These are phyloP conservation scores for Zasmidium angulare DNA, from an alignment of 2,329 filamentous ascomycete species.

Conservation along the genomic window DNA sequence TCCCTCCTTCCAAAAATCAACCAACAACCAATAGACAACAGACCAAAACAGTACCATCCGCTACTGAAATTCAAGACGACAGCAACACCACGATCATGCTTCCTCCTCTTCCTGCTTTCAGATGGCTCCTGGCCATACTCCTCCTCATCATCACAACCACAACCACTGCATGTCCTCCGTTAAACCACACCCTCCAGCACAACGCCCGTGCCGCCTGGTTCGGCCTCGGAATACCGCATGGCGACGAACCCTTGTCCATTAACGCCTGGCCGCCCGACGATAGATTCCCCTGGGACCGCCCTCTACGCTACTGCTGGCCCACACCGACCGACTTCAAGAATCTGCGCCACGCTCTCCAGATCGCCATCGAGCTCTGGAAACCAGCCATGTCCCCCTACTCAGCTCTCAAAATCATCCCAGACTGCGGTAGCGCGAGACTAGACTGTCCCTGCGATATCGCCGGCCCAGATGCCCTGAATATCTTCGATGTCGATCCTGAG, in stretches of 20 bases:
- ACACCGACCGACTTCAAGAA: background rate
- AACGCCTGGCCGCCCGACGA: background rate
- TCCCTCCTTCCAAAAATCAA: no score
- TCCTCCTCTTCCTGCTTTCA: background rate
- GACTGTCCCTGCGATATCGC: background rate
- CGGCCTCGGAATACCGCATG: background rate
- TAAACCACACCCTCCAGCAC: background rate
- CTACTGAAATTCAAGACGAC: no score
- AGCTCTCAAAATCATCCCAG: background rate
- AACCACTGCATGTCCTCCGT: background rate
- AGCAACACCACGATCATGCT: background rate
- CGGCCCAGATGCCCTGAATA: background rate
- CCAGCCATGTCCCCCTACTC: background rate
- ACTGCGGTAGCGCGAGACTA: background rate
- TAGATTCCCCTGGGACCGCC: background rate
- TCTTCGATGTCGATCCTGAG: background rate
- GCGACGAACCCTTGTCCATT: background rate
- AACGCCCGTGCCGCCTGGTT: background rate
- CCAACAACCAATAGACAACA: no score
- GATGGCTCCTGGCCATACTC: background rate
- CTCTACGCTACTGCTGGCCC: conserved; percentile 3
- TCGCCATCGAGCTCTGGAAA: background rate
- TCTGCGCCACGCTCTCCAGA: background rate
- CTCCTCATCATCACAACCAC: background rate
- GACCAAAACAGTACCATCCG: no score